Base-by-base conservation (phyloP, 257 asterid genomes). In the Cruciata laevipes region DNA sequence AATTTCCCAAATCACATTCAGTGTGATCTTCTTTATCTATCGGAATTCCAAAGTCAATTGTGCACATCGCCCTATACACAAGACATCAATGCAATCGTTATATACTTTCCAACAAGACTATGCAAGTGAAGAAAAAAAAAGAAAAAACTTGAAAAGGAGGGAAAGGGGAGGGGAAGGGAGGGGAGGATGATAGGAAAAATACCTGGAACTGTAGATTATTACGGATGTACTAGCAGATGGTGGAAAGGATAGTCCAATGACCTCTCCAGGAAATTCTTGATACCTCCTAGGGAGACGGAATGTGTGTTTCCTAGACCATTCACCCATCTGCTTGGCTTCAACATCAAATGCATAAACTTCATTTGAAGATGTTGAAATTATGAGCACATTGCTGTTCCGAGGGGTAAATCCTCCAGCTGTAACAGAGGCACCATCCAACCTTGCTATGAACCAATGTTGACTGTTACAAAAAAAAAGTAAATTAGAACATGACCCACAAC, bases 221-320 rank as follows among this genome's bases (percentile, higher is more conserved):
- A 88, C 98, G 3, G 98, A 81, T 65, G 96, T 84, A 66, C 73
- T 68, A 71, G 87, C 63, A 59, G 92, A 83, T 56, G 95, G 96
- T 14, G 78, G 90, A 81, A 94, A 94, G 6, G 99, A 85, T 57
- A 94, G 85, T 59, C 99, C 99, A 56, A 87, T 89, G 56, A 94
- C 99, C 81, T 88, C 99, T 66, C 99, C 99, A 51, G 99, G 98
- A 85, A 94, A 91, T 75, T 94, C 99, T 78, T 86, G 98, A 71
- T 83, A 94, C 75, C 90, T 83, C 79, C 81, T 86, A 12, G 99
- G 98, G 72, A 94, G 82, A 59, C 89, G 80, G 78, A 80, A 87
- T 1, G 99, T 85, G 63, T 90, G 81, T 35, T 67, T 78, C 83
- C 63, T 82, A 63, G 99, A 94, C 99, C 98, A 94, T 71, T 91